Evolutionary conservation across 2,329 filamentous ascomycete species (phyloP), one percentile per base, ranked within the genome.

Genomic region (Colletotrichum lupini): DNA sequence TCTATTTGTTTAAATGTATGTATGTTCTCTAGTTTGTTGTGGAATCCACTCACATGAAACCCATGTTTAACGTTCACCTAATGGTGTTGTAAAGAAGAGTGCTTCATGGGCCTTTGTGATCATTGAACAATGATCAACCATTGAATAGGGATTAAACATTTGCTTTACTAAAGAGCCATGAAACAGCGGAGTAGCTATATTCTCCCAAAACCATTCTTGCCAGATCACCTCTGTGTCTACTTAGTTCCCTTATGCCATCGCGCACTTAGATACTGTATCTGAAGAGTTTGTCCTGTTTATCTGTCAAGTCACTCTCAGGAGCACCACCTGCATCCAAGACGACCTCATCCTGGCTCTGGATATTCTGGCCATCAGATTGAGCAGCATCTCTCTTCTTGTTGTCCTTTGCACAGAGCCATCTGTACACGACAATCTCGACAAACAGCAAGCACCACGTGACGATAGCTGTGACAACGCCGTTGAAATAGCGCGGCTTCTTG

Each of bases 391-490:
- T 72, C 5, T 55, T 68, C 6, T 65, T 72, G 61, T 86, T 86
- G 8, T 85, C 83, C 4, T 73, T 69, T 30, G 72, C 67, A 59
- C 83, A 85, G 4, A 83, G 28, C 26, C 74, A 77, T 64, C 83
- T 80, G 72, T 85, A 85, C 5, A 75, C 75, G 8, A 75, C n/a
- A 30, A 81, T 76, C 3, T 78, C 75, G 0, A 83, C 60, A 64
- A 85, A 78, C 1, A 86, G 77, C 5, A 85, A 70, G 58, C 79
- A 80, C 85, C 84, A 87, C 7, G 81, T 84, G 3, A 85, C 84
- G 35, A 87, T 78, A 2, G 79, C 81, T 2, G 84, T 83, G 19
- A 88, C 83, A 9, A 87, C 82, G 22, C 87, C 86, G n/a, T 82
- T 80, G 9, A 82, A 81, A 74, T 87, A 88, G 14, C 84, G 78